Conservation (phyloP, 2,329 filamentous ascomycete species). For the Hypomyces rosellus region DNA sequence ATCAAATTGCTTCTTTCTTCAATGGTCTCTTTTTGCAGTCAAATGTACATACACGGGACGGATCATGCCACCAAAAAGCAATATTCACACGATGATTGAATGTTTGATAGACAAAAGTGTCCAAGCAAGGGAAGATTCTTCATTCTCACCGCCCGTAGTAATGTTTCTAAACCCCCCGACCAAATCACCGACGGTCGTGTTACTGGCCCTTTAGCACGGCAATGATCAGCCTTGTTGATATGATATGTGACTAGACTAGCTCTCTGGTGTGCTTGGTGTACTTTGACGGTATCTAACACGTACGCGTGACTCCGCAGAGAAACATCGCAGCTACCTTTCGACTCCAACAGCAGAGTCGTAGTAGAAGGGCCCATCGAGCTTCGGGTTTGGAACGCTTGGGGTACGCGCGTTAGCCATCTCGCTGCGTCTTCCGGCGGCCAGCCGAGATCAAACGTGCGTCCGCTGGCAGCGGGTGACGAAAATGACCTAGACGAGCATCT, state of each 20-base stretch:
- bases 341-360: background rate
- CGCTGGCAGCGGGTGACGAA: background rate
- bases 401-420: too few relatives aligned
- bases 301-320: background rate
- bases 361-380: background rate
- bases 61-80: too few relatives aligned
- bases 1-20: too few relatives aligned
- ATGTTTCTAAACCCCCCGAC: background rate
- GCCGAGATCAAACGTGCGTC: background rate
- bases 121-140: too few relatives aligned
- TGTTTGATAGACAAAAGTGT: too few relatives aligned
- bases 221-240: background rate
- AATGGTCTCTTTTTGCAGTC: too few relatives aligned
- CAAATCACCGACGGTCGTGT: background rate
- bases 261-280: background rate
- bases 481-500: background rate
- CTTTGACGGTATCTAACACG: background rate
- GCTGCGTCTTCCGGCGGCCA: background rate
- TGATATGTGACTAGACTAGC: constrained; percentile 3
- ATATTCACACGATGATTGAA: too few relatives aligned
- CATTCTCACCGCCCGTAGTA: background rate
- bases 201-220: background rate
- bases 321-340: background rate
- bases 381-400: background rate
- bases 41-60: too few relatives aligned